Evolutionary conservation across 768 basidiomycete genomes (phyloP).

Genomic region (Mycena venus): DNA sequence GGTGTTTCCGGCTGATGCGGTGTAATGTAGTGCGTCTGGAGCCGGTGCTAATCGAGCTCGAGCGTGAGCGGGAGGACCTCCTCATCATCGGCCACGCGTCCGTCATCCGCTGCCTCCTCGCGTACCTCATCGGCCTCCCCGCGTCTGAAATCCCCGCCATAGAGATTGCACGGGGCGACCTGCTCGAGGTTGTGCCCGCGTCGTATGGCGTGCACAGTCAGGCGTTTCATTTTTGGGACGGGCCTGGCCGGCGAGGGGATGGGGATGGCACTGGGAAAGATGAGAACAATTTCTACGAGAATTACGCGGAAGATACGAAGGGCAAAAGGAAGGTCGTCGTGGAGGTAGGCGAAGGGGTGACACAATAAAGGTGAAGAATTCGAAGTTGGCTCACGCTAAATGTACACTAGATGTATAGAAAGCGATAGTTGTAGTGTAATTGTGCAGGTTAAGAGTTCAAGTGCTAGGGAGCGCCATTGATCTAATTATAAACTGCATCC

Average conservation of each 20-base stretch:
- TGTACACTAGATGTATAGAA: too few species aligned
- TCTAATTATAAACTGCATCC: too few species aligned
- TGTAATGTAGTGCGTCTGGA: slow-evolving; percentile 90
- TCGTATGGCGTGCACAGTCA: slow-evolving; percentile 92
- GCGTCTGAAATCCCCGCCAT: slow-evolving; percentile 98
- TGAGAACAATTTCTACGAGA: slow-evolving; percentile 89
- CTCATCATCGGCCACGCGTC: slow-evolving; percentile 98
- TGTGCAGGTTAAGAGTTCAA: too few species aligned
- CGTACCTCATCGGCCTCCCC: slow-evolving; percentile 93
- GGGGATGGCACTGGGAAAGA: slow-evolving; percentile 60
- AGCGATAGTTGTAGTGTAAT: too few species aligned
- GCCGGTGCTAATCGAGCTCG: slow-evolving; percentile 92
- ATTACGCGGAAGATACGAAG: slow-evolving; percentile 84
- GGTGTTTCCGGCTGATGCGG: slow-evolving; percentile 17
- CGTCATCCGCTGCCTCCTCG: slow-evolving; percentile 95
- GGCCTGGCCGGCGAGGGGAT: slow-evolving; percentile 73
- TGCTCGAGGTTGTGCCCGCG: slow-evolving; percentile 93
- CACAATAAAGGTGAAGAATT: not conserved
- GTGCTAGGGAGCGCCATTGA: too few species aligned
- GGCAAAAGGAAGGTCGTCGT: slow-evolving; percentile 62
- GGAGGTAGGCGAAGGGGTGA: slow-evolving; percentile 25
- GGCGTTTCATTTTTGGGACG: slow-evolving; percentile 94
- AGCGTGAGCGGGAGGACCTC: slow-evolving; percentile 93
- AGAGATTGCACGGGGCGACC: slow-evolving; percentile 95
- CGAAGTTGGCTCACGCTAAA: too few species aligned